Evolutionary conservation across 1,284 basidiomycete species (phyloP), one percentile per base, ranked within the genome.

Genomic region (Phenoliferia sp.): DNA sequence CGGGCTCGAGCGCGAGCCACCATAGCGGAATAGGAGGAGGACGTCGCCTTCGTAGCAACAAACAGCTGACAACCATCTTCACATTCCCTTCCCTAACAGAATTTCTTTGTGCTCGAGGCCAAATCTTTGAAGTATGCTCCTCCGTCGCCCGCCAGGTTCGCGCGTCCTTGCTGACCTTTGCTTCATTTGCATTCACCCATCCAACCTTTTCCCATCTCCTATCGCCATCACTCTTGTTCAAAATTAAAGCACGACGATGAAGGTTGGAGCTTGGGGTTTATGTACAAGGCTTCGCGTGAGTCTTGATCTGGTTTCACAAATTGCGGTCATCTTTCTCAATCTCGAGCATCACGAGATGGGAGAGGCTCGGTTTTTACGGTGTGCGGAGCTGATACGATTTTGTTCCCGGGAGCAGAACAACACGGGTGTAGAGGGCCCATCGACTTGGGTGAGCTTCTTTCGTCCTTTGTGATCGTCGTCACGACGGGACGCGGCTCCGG

Each of bases 261-360:
- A 73, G 60, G 54, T 68, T 9, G 72, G 72, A 31, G 67, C 69
- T 4, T 73, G 72, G 72, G 72, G 72, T 26, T 57, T 62, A 29
- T 73, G 72, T 67, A 71, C 65, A 4, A 52, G 35, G 35, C 35
- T 59, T 50, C 28, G 66, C 50, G 71, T 73, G 3, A 62, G 69
- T 63, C 48, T 22, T 44, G 12, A 12, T 22, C 39, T 44, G 12
- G 39, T 12, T 44, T 12, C 12, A 22, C 12, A 12, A 12, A 12
- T 12, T 44, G 39, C 39, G n/a, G 39, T 44, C 39, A 12, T 44
- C 39, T 12, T 12, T 44, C 39, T 44, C 12, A 12, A 22, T 44
- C 39, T 22, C 12, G 12, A 12, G 22, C 12, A 12, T 44, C 22
- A 22, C 39, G 39, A 44, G 39, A 44, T 44, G 39, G 22, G 39